Conservation (phyloP, 2,329 filamentous ascomycete genomes). For the Venturiaceae sp. region DNA sequence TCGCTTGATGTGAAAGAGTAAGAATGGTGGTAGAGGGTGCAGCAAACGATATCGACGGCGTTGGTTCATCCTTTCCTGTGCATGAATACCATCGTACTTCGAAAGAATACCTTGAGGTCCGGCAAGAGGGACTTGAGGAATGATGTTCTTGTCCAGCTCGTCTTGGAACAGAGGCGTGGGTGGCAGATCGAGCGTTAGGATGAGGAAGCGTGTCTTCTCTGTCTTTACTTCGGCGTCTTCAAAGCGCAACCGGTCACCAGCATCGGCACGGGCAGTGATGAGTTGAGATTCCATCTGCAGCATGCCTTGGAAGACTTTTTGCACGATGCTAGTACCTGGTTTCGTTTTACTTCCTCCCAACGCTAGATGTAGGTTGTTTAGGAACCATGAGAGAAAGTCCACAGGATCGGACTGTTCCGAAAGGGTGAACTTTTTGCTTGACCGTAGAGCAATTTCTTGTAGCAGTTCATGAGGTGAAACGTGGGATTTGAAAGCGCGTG, state of each 20-base stretch:
- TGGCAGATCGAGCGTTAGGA: slow-evolving; percentile 88
- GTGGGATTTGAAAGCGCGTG: slow-evolving; percentile 89
- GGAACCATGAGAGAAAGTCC: slow-evolving; percentile 94
- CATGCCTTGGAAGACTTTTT: slow-evolving; percentile 87
- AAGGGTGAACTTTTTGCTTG: slow-evolving; percentile 85
- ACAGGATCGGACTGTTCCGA: slow-evolving; percentile 90
- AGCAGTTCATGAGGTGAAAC: slow-evolving; percentile 95
- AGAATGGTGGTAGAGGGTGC: slow-evolving; percentile 82
- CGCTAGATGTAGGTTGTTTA: slow-evolving; percentile 88
- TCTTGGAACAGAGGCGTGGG: slow-evolving; percentile 92
- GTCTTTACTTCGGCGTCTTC: slow-evolving; percentile 82
- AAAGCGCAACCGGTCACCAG: slow-evolving; percentile 79
- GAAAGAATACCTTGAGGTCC: slow-evolving; percentile 53
- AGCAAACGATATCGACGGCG: slow-evolving; percentile 82
- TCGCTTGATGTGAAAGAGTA: slow-evolving; percentile 92
- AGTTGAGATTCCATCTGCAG: slow-evolving; percentile 88
- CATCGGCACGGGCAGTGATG: slow-evolving; percentile 85
- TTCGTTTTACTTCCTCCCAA: slow-evolving; percentile 85
- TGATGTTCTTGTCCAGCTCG: slow-evolving; percentile 89
- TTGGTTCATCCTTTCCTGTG: slow-evolving; percentile 82
- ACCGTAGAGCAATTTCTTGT: slow-evolving; percentile 84
- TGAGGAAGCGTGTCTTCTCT: slow-evolving; percentile 70
- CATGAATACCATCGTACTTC: slow-evolving; percentile 84
- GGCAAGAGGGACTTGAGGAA: slow-evolving; percentile 79
- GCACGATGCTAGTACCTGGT: slow-evolving; percentile 74